Evolutionary conservation across 352 stramenopile species (phyloP), one percentile per base, ranked within the genome.

Genomic region (Pythium scleroteichum): DNA sequence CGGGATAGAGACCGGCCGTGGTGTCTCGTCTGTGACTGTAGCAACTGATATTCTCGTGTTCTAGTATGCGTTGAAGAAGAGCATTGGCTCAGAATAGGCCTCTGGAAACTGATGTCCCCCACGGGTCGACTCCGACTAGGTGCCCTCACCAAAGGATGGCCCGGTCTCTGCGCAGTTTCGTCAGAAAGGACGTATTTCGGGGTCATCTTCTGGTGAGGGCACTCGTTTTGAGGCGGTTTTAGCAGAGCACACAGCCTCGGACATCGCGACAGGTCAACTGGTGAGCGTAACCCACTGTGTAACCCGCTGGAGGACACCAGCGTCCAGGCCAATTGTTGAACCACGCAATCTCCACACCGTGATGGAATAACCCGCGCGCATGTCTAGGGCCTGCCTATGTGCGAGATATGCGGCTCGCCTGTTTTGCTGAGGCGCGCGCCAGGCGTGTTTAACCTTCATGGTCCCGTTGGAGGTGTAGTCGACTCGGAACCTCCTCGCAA

Each of bases 201-300:
- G 4, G 48, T 44, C 48, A 54, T 54, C 48, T 40, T 54, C 24
- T 54, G 29, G 48, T 54, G 48, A 54, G 48, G 48, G 48, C 48
- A 54, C 48, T 20, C 16, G 22, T 17, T 42, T 2, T 16, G 19
- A 26, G n/a, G 14, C 48, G 48, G 48, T 42, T 54, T 54, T 54
- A 54, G 29, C 3, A 54, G 48, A 29, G 9, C 8, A 6, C 5
- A 29, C 23, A 14, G 27, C 27, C 23, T 51, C 45, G 45, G 45
- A 51, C 45, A 51, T 51, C 45, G 19, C 27, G 48, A 54, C n/a
- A 2, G 4, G 44, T 33, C 44, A n/a, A 33, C 44, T 24, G 22
- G 22, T 50, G 6, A 5, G 48, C 17, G 27, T 39, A 54, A 32
- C 48, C 48, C 7, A 5, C 14, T 8, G 19, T 20, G 45, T 51